Percentiles rank a stretch among this genome's conserved stretches.
Evolutionary conservation across 148 eudicot genomes (phyloP).

Genomic region (Vaccinium corymbosum): DNA sequence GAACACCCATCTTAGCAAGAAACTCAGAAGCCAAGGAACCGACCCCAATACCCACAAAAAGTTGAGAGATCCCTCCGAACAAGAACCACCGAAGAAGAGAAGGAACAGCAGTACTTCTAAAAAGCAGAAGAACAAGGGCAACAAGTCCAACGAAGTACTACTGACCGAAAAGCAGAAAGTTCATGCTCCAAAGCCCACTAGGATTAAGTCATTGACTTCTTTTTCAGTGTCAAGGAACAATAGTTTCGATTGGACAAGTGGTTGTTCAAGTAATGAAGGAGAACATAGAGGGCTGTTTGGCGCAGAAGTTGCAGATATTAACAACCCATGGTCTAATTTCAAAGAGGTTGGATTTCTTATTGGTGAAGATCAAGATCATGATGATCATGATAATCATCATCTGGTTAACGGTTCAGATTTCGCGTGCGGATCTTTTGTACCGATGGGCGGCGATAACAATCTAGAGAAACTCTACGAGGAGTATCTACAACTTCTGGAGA

Average conservation of each 20-base stretch:
- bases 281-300: background rate
- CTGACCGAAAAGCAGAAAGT: conserved; percentile 21
- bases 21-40: conserved; percentile 32
- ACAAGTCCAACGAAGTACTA: background rate
- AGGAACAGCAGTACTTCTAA: conserved; percentile 3
- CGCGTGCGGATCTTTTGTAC: background rate
- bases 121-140: conserved; percentile 3
- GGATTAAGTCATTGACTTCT: conserved; percentile 25
- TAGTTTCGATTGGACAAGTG: conserved; percentile 29
- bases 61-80: conserved; percentile 10
- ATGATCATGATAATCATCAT: conserved; percentile 5
- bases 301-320: background rate
- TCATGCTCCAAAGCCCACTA: conserved; percentile 43
- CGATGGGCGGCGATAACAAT: background rate
- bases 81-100: conserved; percentile 21
- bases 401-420: background rate
- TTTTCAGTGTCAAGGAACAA: conserved; percentile 31
- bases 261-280: conserved; percentile 12
- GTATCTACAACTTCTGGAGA: conserved; percentile 45
- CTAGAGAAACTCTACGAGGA: conserved; percentile 57
- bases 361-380: background rate
- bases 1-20: conserved; percentile 62
- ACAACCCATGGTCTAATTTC: background rate
- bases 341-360: conserved; percentile 7
- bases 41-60: conserved; percentile 37